A percentile compares a stretch with the other conserved stretches of the same genome.
These are phyloP conservation scores for Tympanopsis confertula DNA, from an alignment of 2,329 filamentous ascomycete species.

Conservation along the genomic window DNA sequence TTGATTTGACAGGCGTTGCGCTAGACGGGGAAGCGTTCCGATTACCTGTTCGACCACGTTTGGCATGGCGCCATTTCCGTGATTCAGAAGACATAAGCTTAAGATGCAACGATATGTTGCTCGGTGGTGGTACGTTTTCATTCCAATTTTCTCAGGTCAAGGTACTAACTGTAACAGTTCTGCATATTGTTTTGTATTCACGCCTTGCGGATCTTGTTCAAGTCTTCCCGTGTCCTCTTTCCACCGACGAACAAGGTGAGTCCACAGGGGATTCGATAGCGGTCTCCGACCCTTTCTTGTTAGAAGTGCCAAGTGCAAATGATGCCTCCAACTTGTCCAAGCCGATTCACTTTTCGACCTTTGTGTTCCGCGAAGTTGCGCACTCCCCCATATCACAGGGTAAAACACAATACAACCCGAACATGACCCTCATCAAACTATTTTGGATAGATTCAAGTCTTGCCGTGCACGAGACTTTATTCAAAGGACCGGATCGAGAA, in stretches of 20 bases:
- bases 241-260: not conserved
- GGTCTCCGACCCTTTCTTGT: not conserved
- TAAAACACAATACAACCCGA: not conserved
- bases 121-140: not conserved
- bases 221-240: not conserved
- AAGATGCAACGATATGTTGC: constrained; percentile 18
- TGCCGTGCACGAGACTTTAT: not conserved
- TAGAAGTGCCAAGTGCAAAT: not conserved
- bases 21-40: no score
- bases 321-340: not conserved
- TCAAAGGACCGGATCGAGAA: not conserved
- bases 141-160: not conserved
- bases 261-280: not conserved
- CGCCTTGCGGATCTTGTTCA: not conserved
- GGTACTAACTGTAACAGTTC: not conserved
- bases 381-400: not conserved
- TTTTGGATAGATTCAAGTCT: not conserved
- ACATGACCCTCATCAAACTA: not conserved
- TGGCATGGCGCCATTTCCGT: constrained; percentile 41
- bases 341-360: not conserved
- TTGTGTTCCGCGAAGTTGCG: not conserved
- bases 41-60: constrained; percentile 21
- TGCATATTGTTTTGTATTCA: not conserved
- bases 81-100: constrained; percentile 38
- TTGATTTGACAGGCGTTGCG: constrained; percentile 18